Percentiles rank a stretch among this genome's conserved stretches.
phyloP scores from a whole-genome alignment of 2,329 filamentous ascomycete genomes.

The Coniella vitis region DNA sequence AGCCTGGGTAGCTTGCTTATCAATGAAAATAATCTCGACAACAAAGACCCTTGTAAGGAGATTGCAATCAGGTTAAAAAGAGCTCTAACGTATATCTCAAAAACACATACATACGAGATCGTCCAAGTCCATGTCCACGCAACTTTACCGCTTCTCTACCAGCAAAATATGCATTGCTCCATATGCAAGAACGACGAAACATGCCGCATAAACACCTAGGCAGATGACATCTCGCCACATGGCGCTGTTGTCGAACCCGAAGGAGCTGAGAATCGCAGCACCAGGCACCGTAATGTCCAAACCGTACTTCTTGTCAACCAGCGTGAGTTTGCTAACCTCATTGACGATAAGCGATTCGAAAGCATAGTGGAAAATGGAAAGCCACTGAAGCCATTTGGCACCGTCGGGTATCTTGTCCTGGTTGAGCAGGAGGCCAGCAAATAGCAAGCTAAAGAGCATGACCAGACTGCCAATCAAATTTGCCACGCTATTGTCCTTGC shows the following conservation, averaged over 20 bases:
- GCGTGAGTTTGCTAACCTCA: slow-evolving; percentile 81
- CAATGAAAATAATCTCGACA: slow-evolving; percentile 7
- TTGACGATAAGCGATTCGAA: slow-evolving; percentile 97
- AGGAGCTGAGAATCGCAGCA: slow-evolving; percentile 86
- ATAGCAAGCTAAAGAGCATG: slow-evolving; percentile 94
- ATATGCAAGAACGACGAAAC: slow-evolving; percentile 85
- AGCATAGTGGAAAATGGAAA: slow-evolving; percentile 97
- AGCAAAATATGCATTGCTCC: slow-evolving; percentile 87
- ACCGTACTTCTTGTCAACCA: slow-evolving; percentile 92
- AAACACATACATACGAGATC: slow-evolving; percentile 1
- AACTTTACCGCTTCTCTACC: slow-evolving; percentile 69
- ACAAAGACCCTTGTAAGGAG: too few species aligned
- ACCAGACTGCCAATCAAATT: slow-evolving; percentile 91
- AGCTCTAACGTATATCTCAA: not conserved
- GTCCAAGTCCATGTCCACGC: not conserved
- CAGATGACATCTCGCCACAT: slow-evolving; percentile 81
- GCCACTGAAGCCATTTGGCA: slow-evolving; percentile 81
- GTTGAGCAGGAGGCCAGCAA: slow-evolving; percentile 89
- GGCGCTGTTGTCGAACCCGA: slow-evolving; percentile 84
- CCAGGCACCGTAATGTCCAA: slow-evolving; percentile 95
- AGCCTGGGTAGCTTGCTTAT: not conserved
- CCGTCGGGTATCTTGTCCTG: slow-evolving; percentile 84
- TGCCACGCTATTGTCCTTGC: slow-evolving; percentile 84
- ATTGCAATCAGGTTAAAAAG: slow-evolving; percentile 1
- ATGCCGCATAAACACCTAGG: slow-evolving; percentile 71